Conservation (phyloP, 1,284 basidiomycete genomes). For the Ustilago lituana region DNA sequence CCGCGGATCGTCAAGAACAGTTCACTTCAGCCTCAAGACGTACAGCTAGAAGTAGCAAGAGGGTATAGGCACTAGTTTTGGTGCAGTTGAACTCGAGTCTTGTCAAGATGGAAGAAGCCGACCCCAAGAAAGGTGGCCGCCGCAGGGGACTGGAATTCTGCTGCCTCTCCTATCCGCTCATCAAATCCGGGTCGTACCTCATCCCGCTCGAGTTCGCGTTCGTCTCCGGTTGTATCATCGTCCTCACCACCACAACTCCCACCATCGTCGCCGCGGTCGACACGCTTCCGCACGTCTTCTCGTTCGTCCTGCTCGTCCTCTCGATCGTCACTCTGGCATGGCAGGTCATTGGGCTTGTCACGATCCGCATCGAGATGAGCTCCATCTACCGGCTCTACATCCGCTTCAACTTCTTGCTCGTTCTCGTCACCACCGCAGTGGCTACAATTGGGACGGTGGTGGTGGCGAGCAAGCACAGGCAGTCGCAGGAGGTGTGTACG, state of each 20-base stretch:
- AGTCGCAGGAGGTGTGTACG: conserved; percentile 34
- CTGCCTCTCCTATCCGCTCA: conserved; percentile 44
- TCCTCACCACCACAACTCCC: conserved; percentile 37
- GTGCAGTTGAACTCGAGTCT: no score
- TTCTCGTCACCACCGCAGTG: conserved; percentile 21
- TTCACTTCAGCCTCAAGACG: not conserved
- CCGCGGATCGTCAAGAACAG: no score
- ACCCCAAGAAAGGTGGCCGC: not conserved
- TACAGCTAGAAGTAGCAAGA: no score
- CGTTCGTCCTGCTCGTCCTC: conserved; percentile 27
- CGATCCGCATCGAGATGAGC: conserved; percentile 34
- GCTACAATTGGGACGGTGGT: conserved; percentile 30
- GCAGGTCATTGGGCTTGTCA: conserved; percentile 43
- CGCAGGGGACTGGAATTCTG: conserved; percentile 42
- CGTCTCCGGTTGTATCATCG: conserved; percentile 39
- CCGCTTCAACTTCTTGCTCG: conserved; percentile 44
- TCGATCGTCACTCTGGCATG: conserved; percentile 25
- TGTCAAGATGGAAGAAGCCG: conserved; percentile 3
- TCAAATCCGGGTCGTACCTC: conserved; percentile 50
- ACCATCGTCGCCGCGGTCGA: conserved; percentile 44
- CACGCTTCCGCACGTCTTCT: conserved; percentile 23
- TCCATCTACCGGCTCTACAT: conserved; percentile 46
- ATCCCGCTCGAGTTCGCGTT: conserved; percentile 47
- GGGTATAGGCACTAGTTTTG: no score
- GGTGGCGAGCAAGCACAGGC: conserved; percentile 32